A percentile compares a stretch with the other conserved stretches of the same genome.
phyloP scores from a whole-genome alignment of 352 stramenopile genomes.

The Globisporangium viniferum region DNA sequence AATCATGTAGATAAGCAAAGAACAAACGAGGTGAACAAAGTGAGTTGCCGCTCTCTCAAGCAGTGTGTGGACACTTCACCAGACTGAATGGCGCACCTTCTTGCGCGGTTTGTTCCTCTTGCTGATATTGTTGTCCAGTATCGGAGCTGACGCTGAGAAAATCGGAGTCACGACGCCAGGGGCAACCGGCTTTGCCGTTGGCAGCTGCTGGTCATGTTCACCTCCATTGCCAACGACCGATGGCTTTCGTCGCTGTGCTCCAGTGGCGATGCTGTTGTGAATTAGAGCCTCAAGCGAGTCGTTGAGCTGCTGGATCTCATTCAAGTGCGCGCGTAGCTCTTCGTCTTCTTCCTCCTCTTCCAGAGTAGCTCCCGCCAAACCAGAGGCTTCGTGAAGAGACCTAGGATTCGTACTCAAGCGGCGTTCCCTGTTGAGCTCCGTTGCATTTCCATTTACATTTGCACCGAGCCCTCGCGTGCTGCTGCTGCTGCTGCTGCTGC shows the following conservation, averaged over 20 bases:
- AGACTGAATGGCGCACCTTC: not conserved
- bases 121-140: not conserved
- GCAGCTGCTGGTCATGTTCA: not conserved
- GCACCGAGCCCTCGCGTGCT: not conserved
- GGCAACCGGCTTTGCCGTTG: not conserved
- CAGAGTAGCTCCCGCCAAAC: not conserved
- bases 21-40: not conserved
- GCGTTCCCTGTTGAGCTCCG: not conserved
- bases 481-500: not conserved
- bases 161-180: slow-evolving; percentile 20
- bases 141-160: not conserved
- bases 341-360: slow-evolving; percentile 29
- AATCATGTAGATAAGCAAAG: not conserved
- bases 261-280: not conserved
- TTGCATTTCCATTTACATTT: not conserved
- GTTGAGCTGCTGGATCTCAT: slow-evolving; percentile 44
- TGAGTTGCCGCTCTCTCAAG: too few relatives aligned
- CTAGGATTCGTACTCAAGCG: not conserved
- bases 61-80: too few relatives aligned
- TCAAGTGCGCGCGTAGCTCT: slow-evolving; percentile 40
- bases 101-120: not conserved
- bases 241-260: not conserved
- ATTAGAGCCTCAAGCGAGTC: slow-evolving; percentile 11
- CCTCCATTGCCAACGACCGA: not conserved
- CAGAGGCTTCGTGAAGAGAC: not conserved